Evolutionary conservation across 2,329 filamentous ascomycete species (phyloP).

Genomic region (Calonectria hawksworthii): DNA sequence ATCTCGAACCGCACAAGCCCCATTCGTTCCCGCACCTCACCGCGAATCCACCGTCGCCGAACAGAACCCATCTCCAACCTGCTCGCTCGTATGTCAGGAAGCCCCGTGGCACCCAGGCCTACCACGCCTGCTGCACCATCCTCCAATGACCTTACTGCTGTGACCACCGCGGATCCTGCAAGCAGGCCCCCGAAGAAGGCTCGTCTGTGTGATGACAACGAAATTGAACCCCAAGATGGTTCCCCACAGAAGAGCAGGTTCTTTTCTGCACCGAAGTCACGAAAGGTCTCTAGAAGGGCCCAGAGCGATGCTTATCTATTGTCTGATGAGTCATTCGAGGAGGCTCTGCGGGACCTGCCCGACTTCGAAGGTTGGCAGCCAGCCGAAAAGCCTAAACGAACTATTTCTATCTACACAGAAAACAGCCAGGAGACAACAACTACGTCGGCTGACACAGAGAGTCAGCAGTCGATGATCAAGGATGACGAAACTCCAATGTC

Average conservation of each 20-base stretch:
- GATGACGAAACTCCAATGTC: constrained; percentile 40
- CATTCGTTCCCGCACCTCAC: constrained; percentile 48
- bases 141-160: constrained; percentile 21
- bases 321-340: constrained; percentile 71
- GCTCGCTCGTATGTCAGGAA: constrained; percentile 48
- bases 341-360: constrained; percentile 64
- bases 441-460: constrained; percentile 32
- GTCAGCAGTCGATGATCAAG: constrained; percentile 40
- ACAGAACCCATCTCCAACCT: constrained; percentile 67
- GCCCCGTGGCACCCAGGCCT: constrained; percentile 33
- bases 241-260: constrained; percentile 67
- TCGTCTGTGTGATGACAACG: constrained; percentile 66
- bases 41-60: constrained; percentile 61
- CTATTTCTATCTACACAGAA: constrained; percentile 63
- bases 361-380: constrained; percentile 65
- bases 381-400: constrained; percentile 50
- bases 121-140: constrained; percentile 29
- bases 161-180: constrained; percentile 40
- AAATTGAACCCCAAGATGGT: constrained; percentile 51
- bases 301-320: constrained; percentile 61
- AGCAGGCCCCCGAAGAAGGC: constrained; percentile 69
- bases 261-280: constrained; percentile 56
- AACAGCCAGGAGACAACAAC: constrained; percentile 46
- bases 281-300: constrained; percentile 44
- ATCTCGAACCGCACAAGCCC: constrained; percentile 31